These are phyloP conservation scores for Aspergillus ibericus DNA, from an alignment of 2,329 filamentous ascomycete genomes.

Conservation along the genomic window DNA sequence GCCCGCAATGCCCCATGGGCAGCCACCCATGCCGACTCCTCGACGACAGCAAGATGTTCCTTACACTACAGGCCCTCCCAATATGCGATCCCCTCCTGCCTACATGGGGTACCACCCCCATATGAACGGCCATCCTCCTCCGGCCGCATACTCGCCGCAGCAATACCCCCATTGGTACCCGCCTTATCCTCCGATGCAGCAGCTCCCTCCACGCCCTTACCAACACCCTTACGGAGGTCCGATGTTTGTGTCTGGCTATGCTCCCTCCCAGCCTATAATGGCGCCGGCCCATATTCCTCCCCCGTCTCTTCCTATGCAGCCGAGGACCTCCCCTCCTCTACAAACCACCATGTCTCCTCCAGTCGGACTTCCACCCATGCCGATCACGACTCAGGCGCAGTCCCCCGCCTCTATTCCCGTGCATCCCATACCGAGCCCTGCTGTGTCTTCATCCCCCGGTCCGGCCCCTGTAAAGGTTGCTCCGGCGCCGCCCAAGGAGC, in stretches of 20 bases:
- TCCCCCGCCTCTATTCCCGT: conserved; percentile 23
- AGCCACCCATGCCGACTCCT: conserved; percentile 52
- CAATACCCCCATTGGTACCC: conserved; percentile 50
- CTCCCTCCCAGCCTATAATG: conserved; percentile 43
- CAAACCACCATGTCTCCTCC: conserved; percentile 39
- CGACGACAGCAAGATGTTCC: conserved; percentile 49
- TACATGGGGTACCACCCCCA: conserved; percentile 60
- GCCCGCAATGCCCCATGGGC: conserved; percentile 48
- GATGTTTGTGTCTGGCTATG: conserved; percentile 46
- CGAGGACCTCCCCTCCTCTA: conserved; percentile 39
- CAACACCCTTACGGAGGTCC: conserved; percentile 42
- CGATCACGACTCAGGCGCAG: conserved; percentile 33
- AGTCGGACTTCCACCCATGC: conserved; percentile 26
- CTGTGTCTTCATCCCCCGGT: conserved; percentile 35
- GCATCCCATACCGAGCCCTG: conserved; percentile 28
- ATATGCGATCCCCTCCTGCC: conserved; percentile 58
- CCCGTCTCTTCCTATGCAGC: conserved; percentile 37
- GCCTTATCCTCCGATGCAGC: conserved; percentile 43
- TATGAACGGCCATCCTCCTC: conserved; percentile 56
- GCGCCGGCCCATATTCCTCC: conserved; percentile 38
- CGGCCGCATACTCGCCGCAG: conserved; percentile 42
- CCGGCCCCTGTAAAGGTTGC: conserved; percentile 26
- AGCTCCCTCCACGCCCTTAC: conserved; percentile 41
- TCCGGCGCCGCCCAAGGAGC: conserved; percentile 36
- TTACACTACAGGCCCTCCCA: conserved; percentile 47